Conservation (phyloP, 2,329 filamentous ascomycete species). For the Sarocladium brachiariae region DNA sequence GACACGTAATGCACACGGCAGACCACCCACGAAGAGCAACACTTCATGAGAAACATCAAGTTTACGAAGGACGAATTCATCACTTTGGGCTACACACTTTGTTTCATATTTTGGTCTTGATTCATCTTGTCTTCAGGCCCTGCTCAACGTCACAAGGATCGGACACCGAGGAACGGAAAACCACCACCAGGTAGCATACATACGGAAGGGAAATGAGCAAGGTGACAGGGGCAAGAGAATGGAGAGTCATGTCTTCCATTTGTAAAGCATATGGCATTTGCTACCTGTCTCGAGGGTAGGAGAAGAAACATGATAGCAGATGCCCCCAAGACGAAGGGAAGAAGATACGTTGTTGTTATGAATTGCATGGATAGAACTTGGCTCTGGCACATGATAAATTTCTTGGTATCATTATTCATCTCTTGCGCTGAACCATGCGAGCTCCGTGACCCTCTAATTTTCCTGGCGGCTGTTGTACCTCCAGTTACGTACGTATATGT, state of each 20-base stretch:
- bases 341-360: conserved; percentile 1
- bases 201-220: not conserved
- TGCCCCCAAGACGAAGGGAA: not conserved
- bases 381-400: conserved; percentile 6
- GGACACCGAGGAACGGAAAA: not conserved
- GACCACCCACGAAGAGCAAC: not conserved
- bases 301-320: not conserved
- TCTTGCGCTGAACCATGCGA: too few species aligned
- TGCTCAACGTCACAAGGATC: not conserved
- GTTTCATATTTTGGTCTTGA: not conserved
- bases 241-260: not conserved
- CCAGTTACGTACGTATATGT: too few species aligned
- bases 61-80: not conserved
- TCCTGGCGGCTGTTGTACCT: too few species aligned
- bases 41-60: conserved; percentile 3
- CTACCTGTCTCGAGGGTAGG: not conserved
- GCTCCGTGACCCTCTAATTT: too few species aligned
- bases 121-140: not conserved
- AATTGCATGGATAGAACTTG: conserved; percentile 8
- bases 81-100: conserved; percentile 5
- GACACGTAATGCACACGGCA: not conserved
- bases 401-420: not conserved
- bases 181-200: not conserved
- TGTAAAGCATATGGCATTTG: conserved; percentile 6
- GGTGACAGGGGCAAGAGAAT: not conserved